Evolutionary conservation across 352 stramenopile species (phyloP).

Genomic region (Globisporangium solare): DNA sequence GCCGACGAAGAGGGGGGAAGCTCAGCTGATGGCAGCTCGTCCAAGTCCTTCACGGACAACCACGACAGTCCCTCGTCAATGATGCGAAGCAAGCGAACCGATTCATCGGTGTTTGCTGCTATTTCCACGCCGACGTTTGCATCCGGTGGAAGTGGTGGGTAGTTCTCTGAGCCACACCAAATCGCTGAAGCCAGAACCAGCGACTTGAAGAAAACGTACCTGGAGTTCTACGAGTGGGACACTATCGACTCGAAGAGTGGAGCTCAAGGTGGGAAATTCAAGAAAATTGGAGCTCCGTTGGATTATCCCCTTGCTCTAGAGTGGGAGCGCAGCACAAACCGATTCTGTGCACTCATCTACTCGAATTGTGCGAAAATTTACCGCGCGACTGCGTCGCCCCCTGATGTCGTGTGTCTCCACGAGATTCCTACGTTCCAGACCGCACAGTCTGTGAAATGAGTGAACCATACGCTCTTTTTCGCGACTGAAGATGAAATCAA

Average conservation of each 20-base stretch:
- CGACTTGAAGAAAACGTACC: slow-evolving; percentile 48
- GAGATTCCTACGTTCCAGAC: slow-evolving; percentile 43
- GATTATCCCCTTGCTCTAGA: slow-evolving; percentile 57
- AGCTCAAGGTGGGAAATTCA: slow-evolving; percentile 14
- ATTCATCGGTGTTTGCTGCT: slow-evolving; percentile 45
- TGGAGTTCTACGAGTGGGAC: slow-evolving; percentile 79
- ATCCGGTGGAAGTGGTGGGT: slow-evolving; percentile 15
- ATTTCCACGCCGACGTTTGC: slow-evolving; percentile 29
- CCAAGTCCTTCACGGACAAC: slow-evolving; percentile 19
- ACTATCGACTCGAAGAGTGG: slow-evolving; percentile 6
- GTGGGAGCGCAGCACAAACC: slow-evolving; percentile 47
- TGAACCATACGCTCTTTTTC: slow-evolving; percentile 70
- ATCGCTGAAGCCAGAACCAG: slow-evolving; percentile 15
- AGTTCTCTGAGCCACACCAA: slow-evolving; percentile 9
- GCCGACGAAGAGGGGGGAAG: slow-evolving; percentile 15
- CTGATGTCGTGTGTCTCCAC: slow-evolving; percentile 39
- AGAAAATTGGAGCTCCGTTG: slow-evolving; percentile 25
- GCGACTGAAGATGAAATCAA: slow-evolving; percentile 51
- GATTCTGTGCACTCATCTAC: slow-evolving; percentile 62
- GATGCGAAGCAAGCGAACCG: slow-evolving; percentile 39
- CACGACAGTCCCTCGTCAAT: slow-evolving; percentile 33
- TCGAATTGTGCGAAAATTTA: slow-evolving; percentile 40
- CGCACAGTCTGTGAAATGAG: slow-evolving; percentile 47
- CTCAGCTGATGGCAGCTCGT: slow-evolving; percentile 10
- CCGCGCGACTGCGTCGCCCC: slow-evolving; percentile 20